Evolutionary conservation across 73 alveolate genomes (phyloP).

Genomic region (Paramecium pentaurelia): DNA sequence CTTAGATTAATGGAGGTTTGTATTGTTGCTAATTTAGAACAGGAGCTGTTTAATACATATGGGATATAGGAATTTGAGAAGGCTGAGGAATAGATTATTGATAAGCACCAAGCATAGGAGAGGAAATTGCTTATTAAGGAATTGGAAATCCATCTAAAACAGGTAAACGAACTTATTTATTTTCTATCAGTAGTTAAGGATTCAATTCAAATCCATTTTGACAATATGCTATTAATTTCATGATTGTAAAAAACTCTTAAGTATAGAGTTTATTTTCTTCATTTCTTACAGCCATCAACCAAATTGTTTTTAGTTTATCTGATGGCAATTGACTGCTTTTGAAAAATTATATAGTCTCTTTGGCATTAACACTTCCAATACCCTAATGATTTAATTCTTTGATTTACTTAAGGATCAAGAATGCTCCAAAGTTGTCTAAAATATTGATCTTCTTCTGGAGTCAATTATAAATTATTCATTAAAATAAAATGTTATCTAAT

Average conservation of each 20-base stretch:
- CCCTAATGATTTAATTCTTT: background rate
- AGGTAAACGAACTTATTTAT: background rate
- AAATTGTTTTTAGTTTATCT: background rate
- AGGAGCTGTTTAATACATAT: background rate
- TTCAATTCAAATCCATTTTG: background rate
- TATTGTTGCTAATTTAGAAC: background rate
- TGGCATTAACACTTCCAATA: background rate
- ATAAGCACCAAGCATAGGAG: background rate
- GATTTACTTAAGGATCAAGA: background rate
- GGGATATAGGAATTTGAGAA: background rate
- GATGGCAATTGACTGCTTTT: slow-evolving; percentile 9
- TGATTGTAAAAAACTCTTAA: background rate
- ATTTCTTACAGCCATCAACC: background rate
- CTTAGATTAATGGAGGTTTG: background rate
- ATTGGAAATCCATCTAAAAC: background rate
- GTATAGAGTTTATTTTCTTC: background rate
- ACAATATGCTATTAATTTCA: background rate
- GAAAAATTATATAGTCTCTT: background rate
- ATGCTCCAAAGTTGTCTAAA: background rate
- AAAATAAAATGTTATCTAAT: background rate
- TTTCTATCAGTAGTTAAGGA: background rate
- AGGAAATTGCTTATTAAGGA: background rate
- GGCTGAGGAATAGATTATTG: background rate
- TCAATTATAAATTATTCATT: background rate
- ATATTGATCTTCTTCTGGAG: background rate